Conservation (phyloP, 2,329 filamentous ascomycete species). For the Cercospora zeae-maydis region DNA sequence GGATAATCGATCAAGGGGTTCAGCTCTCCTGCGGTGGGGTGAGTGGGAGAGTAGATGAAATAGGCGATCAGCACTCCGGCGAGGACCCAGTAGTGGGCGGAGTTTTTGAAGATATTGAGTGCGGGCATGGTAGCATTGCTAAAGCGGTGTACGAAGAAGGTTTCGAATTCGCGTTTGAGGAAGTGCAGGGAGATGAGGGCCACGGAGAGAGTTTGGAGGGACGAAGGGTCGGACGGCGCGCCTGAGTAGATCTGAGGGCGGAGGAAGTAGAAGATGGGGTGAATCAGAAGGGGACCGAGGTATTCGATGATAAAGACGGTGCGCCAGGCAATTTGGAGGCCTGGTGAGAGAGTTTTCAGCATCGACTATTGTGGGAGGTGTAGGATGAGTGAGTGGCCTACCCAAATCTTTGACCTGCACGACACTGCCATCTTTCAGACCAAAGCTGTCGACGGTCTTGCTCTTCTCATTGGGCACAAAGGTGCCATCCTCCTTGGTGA, state of each 20-base stretch:
- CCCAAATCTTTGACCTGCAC: conserved; percentile 92
- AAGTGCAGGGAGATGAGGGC: conserved; percentile 78
- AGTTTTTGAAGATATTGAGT: conserved; percentile 91
- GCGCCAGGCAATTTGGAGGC: conserved; percentile 84
- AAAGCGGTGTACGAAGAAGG: conserved; percentile 91
- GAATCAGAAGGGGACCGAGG: conserved; percentile 83
- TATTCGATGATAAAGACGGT: conserved; percentile 97
- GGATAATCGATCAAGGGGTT: conserved; percentile 58
- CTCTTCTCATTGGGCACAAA: conserved; percentile 54
- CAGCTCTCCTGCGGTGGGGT: conserved; percentile 57
- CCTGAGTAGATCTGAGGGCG: conserved; percentile 69
- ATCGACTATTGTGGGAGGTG: not conserved
- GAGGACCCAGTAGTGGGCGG: conserved; percentile 85
- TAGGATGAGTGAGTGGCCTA: conserved; percentile 40
- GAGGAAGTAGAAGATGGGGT: conserved; percentile 66
- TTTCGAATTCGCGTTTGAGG: conserved; percentile 91
- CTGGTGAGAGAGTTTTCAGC: conserved; percentile 44
- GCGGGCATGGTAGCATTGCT: conserved; percentile 90
- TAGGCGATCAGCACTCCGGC: conserved; percentile 77
- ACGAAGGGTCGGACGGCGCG: conserved; percentile 51
- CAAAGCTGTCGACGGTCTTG: conserved; percentile 52
- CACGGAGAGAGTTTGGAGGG: conserved; percentile 68
- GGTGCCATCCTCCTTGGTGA: conserved; percentile 63
- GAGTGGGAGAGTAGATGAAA: conserved; percentile 76
- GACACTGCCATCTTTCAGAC: conserved; percentile 56